Evolutionary conservation across 495 filamentous ascomycete genomes (phyloP).

Genomic region (Amorphotheca resinae): DNA sequence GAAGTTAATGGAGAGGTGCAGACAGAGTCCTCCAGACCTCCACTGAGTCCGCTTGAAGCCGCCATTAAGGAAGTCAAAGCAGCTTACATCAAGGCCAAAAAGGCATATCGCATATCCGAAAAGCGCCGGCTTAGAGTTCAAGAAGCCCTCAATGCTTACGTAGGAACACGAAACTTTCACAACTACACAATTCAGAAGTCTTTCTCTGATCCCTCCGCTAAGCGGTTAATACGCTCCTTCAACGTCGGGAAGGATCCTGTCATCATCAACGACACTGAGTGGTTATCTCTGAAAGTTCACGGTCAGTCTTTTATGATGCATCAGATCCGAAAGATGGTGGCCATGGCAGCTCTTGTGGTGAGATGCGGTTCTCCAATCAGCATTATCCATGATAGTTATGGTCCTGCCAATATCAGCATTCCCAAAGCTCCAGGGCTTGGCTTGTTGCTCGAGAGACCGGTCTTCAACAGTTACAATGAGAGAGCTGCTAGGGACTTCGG

Average conservation of each 20-base stretch:
- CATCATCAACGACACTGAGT: conserved; percentile 79
- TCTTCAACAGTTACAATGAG: conserved; percentile 77
- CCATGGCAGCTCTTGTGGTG: conserved; percentile 73
- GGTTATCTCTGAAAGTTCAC: conserved; percentile 90
- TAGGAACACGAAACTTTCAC: conserved; percentile 81
- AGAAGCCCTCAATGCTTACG: conserved; percentile 52
- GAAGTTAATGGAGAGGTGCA: conserved; percentile 9
- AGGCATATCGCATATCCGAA: conserved; percentile 65
- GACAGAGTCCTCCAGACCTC: conserved; percentile 7
- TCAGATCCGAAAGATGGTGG: conserved; percentile 98
- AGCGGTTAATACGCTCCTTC: conserved; percentile 84
- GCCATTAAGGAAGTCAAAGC: conserved; percentile 64
- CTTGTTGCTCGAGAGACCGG: conserved; percentile 74
- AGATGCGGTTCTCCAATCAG: conserved; percentile 60
- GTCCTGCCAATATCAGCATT: conserved; percentile 57
- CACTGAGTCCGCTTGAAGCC: conserved; percentile 37
- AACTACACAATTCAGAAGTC: conserved; percentile 92
- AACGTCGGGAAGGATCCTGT: conserved; percentile 57
- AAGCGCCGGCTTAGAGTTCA: conserved; percentile 60
- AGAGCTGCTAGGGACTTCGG: conserved; percentile 39
- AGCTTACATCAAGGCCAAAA: conserved; percentile 65
- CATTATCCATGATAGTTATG: conserved; percentile 58
- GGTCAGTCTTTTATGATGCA: conserved; percentile 99
- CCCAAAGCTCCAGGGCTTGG: conserved; percentile 89
- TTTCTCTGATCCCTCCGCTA: conserved; percentile 64